These are phyloP conservation scores for Ogataea parapolymorpha DNA, from an alignment of 805 yeast species.

Conservation along the genomic window DNA sequence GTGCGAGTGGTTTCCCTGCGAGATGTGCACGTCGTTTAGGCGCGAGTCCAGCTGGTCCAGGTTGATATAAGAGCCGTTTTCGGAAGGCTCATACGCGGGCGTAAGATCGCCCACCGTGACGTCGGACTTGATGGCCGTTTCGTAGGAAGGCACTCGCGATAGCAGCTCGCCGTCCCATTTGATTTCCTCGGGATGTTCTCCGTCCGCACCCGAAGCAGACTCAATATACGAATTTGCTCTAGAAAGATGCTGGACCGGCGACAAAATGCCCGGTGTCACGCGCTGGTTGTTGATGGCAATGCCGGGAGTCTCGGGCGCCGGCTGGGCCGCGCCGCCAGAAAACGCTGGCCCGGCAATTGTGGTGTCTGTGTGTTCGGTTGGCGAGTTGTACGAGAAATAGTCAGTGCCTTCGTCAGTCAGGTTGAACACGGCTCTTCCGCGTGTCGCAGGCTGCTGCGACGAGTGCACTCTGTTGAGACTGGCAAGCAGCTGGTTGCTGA, in stretches of 20 bases:
- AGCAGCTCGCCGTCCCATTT: conserved; percentile 21
- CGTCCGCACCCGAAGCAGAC: conserved; percentile 5
- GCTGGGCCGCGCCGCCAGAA: conserved; percentile 18
- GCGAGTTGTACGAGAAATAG: conserved; percentile 30
- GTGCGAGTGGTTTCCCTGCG: conserved; percentile 5
- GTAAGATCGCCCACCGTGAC: conserved; percentile 51
- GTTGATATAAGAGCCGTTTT: conserved; percentile 37
- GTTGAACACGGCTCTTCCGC: conserved; percentile 28
- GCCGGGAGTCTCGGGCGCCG: conserved; percentile 14
- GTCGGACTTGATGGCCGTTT: conserved; percentile 65
- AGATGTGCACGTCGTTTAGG: conserved; percentile 22
- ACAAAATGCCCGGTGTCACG: conserved; percentile 37
- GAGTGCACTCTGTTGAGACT: conserved; percentile 49
- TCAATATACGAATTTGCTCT: conserved; percentile 50
- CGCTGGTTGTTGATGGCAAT: background rate
- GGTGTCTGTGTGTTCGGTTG: background rate
- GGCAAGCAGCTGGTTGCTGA: conserved; percentile 40
- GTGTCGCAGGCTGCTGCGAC: conserved; percentile 33
- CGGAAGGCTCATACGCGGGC: conserved; percentile 65
- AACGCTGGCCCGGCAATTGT: conserved; percentile 24
- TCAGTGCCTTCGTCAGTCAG: conserved; percentile 30
- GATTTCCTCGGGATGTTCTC: conserved; percentile 11
- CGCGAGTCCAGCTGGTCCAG: conserved; percentile 32
- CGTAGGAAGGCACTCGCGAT: conserved; percentile 81
- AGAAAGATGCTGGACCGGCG: conserved; percentile 61